Base-by-base conservation (phyloP, 768 basidiomycete genomes). In the Scleroderma bovista region DNA sequence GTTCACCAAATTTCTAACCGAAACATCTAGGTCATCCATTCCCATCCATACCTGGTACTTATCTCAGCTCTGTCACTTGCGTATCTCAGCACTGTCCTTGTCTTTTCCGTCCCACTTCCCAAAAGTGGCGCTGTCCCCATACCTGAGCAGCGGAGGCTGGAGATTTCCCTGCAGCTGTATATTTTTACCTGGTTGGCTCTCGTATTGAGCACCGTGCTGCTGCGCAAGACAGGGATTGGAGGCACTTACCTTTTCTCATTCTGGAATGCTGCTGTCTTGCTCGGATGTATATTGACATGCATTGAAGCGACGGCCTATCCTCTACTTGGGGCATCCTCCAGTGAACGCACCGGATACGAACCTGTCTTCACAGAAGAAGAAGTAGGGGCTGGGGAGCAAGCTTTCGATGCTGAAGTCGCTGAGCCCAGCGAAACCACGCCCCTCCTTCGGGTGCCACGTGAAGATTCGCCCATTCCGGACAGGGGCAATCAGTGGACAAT, bases 121-220 rank as follows among this genome's bases (percentile, higher is more conserved):
- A 56, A 64, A 50, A 57, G 57, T 46, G 51, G 53, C 23, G 51
- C 34, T 11, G 39, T 54, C 17, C 10, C 55, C 56, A 24, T 65
- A 56, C 48, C 66, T 34, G 72, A 70, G 40, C 73, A 69, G 20
- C 78, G 81, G 53, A 82, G 79, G 51, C 69, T 74, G 41, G 72
- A 74, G 3, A 67, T 79, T 44, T 68, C 79, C 38, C 51, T 80
- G 29, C 78, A 83, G 47, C 64, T 75, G 2, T 86, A 83, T 55
- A 57, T 72, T 16, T 67, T 86, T 42, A 80, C 79, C 5, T 86
- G 82, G 80, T 47, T 78, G 2, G 61, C 82, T 3, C 77, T 86
- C 24, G 64, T 84, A 13, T 52, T 72, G 24, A 70, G 77, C 16
- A 82, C 81, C 1, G 51, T 75, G 17, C 63, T 71, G 7, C 67